Base-by-base conservation (phyloP, 2,329 filamentous ascomycete species). In the Fusarium sp. region DNA sequence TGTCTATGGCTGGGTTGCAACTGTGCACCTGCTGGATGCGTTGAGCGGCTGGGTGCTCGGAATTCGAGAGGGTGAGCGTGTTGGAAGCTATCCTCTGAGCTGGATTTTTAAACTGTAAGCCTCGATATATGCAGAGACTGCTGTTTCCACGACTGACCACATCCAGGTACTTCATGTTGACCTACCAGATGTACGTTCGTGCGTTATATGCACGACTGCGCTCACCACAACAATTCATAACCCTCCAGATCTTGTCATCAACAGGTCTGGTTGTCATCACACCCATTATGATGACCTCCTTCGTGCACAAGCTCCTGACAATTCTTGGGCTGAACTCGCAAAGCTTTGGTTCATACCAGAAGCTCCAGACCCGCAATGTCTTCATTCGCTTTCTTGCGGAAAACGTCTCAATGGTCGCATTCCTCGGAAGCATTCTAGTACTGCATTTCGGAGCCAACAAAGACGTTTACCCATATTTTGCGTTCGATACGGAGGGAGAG, bases 151-250 rank as follows among this genome's bases (percentile, higher is more conserved):
- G 55, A 27, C 76, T 76, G 48, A 78, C n/a, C 25, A 27, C 18
- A 27, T 16, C 18, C 10, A 29, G 87, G 52, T 91, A 91, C 79
- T 92, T 91, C 78, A 89, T 89, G 84, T 81, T 92, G 57, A 92
- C 90, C 10, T 92, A 92, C 79, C 90, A 92, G 80, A 92, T 90
- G 9, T 92, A 92, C 80, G 90, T 92, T 18, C 89, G 90, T 58
- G 89, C 90, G 16, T 80, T 92, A 64, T 92, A 92, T 78, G 90
- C 90, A 19, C 89, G 90, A 23, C 86, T 92, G 19, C 89, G 90
- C 69, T 90, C 88, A 10, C 90, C 90, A 1, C 81, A 84, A 42
- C 90, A 92, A 80, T 92, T 92, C 81, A 84, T 92, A 63, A 84
- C 88, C 72, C 88, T 92, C 41, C 90, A 92, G 79, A 80, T 89